Evolutionary conservation across 306 rosid genomes (phyloP), one percentile per base, ranked within the genome.

Genomic region (Pyrus bretschneideri): DNA sequence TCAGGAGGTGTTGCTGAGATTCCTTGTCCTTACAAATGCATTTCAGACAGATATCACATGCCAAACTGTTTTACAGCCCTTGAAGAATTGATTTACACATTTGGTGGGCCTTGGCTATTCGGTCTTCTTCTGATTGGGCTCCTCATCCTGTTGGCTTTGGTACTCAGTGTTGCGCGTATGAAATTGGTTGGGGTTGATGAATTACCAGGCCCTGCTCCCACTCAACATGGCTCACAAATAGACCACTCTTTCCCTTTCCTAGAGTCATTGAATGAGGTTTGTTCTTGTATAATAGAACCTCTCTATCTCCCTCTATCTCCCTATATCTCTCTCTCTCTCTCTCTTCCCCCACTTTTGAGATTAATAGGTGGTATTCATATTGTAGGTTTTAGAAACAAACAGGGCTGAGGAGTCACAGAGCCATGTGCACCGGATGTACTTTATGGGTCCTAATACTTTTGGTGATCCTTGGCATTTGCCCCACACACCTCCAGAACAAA

Each of bases 41-140:
- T 96, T 83, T 91, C 98, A 55, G 98, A 96, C 76, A 86, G 97
- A 91, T 96, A 96, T 85, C 98, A 91, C 85, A 83, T 96, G 99
- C 99, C 99, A 13, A 61, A 91, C 76, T 96, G 99, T 81, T 96
- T 89, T 76, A 96, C 99, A 3, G 97, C 98, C 49, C 97, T 93
- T 62, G 99, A 96, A 83, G 99, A 96, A 84, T 87, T 96, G 85
- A 87, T 96, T 71, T 89, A 91, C 80, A 96, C 97, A 68, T 96
- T 96, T 83, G 99, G 99, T 29, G 98, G 99, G 70, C 99, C 99
- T 38, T 96, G 98, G 99, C 73, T 91, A 67, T 96, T 96, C 76
- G 93, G 96, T 78, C 91, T 93, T 75, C 88, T 96, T 73, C 97
- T 96, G 72, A 77, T 83, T 33, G 91, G 89, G 78, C 98, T 96